These are phyloP conservation scores for Zalaria sp. DNA, from an alignment of 2,329 filamentous ascomycete genomes.

Conservation along the genomic window DNA sequence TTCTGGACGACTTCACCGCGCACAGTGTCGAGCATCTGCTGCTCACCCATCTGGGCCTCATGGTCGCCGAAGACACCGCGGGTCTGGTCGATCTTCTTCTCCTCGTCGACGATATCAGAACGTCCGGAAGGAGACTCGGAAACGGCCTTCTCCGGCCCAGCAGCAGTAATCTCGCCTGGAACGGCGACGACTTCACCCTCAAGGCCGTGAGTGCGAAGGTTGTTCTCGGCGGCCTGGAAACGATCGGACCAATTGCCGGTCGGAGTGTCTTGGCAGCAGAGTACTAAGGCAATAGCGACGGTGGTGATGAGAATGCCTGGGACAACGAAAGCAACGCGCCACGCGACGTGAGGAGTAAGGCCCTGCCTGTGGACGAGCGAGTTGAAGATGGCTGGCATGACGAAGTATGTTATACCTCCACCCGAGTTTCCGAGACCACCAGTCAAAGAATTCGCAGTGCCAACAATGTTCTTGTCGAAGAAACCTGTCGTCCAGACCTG, in stretches of 20 bases:
- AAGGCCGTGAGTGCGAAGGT: conserved; percentile 31
- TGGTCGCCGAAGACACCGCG: conserved; percentile 21
- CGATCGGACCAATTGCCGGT: conserved; percentile 70
- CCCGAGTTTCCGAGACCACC: conserved; percentile 79
- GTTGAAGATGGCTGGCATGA: conserved; percentile 84
- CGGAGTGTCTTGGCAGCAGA: conserved; percentile 69
- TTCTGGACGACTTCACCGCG: conserved; percentile 47
- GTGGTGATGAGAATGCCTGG: conserved; percentile 62
- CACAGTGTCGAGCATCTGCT: conserved; percentile 41
- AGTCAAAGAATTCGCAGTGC: conserved; percentile 73
- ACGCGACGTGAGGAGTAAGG: conserved; percentile 54
- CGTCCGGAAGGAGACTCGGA: conserved; percentile 14
- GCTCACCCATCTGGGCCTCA: conserved; percentile 32
- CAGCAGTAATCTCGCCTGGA: conserved; percentile 33
- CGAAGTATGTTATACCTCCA: conserved; percentile 83
- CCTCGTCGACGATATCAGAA: conserved; percentile 16
- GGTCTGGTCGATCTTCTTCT: conserved; percentile 23
- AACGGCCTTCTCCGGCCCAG: conserved; percentile 17
- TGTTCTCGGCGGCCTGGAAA: conserved; percentile 41
- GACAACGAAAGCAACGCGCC: conserved; percentile 74
- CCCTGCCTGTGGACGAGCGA: conserved; percentile 49
- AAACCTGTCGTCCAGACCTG: conserved; percentile 90
- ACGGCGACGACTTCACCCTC: conserved; percentile 33
- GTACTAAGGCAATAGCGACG: conserved; percentile 53
- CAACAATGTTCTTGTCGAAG: conserved; percentile 85